Percentiles rank a stretch among this genome's conserved stretches.
phyloP scores from a whole-genome alignment of 2,329 filamentous ascomycete species.

The Hypoxylon sp. region DNA sequence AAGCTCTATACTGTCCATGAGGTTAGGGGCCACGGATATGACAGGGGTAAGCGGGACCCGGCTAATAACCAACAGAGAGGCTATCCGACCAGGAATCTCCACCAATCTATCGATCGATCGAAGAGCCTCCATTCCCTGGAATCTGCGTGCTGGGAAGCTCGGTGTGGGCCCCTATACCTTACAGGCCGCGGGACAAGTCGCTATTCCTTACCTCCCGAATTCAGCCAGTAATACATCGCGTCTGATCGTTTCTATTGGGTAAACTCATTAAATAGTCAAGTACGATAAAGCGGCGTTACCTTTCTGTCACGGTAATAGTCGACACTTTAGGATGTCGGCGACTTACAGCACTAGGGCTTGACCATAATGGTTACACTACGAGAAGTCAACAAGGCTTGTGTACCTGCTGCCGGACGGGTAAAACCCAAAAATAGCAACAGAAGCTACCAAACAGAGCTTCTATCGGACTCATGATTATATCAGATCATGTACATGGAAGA shows the following conservation, averaged over 20 bases:
- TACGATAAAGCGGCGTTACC: constrained; percentile 17
- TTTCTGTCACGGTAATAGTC: not conserved
- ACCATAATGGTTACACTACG: not conserved
- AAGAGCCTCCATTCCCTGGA: constrained; percentile 12
- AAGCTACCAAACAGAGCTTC: not conserved
- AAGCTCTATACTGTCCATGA: not conserved
- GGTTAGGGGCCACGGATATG: not conserved
- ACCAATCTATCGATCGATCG: constrained; percentile 23
- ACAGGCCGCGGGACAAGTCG: not conserved
- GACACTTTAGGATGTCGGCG: not conserved
- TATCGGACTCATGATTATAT: too few relatives aligned
- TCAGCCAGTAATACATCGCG: constrained; percentile 26
- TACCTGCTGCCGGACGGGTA: constrained; percentile 3
- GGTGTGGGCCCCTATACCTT: constrained; percentile 14
- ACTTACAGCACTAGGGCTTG: not conserved
- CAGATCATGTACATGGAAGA: not conserved
- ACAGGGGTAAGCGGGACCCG: constrained; percentile 6
- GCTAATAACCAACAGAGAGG: constrained; percentile 24
- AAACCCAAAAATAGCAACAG: constrained; percentile 22
- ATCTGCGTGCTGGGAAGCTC: not conserved
- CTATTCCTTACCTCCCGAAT: constrained; percentile 16
- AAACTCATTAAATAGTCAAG: constrained; percentile 1
- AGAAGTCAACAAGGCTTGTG: constrained; percentile 4
- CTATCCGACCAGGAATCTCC: constrained; percentile 11
- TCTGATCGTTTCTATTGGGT: not conserved